phyloP scores from a whole-genome alignment of 768 basidiomycete species.

The Lactifluus piperatus region DNA sequence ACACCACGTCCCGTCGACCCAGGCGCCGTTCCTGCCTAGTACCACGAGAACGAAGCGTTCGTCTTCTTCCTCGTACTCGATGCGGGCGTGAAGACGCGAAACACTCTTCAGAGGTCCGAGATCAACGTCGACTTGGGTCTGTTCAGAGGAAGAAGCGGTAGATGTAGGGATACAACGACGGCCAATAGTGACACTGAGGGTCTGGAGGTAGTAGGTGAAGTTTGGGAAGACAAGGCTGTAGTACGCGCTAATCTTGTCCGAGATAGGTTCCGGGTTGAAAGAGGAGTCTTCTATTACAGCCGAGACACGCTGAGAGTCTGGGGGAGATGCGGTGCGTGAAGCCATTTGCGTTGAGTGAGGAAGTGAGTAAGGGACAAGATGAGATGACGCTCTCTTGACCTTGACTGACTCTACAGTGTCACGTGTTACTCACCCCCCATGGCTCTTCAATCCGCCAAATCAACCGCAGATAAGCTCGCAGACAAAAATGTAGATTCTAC shows the following conservation, averaged over 20 bases:
- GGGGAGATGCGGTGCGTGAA: constrained; percentile 23
- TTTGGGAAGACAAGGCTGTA: constrained; percentile 90
- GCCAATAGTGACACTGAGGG: constrained; percentile 88
- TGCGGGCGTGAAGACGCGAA: constrained; percentile 92
- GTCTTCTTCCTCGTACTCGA: constrained; percentile 87
- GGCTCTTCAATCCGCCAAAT: constrained; percentile 30
- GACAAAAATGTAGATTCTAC: constrained; percentile 56
- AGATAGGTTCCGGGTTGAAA: constrained; percentile 25
- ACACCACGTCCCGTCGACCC: constrained; percentile 97
- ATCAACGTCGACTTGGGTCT: constrained; percentile 70
- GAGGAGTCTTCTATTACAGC: constrained; percentile 25
- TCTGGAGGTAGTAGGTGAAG: constrained; percentile 97
- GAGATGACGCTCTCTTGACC: too few relatives aligned
- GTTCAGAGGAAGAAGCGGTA: constrained; percentile 50
- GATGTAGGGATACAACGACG: constrained; percentile 64
- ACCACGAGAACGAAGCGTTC: constrained; percentile 86
- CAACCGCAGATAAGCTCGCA: constrained; percentile 48
- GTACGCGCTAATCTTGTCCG: constrained; percentile 85
- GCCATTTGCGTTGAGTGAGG: constrained; percentile 13
- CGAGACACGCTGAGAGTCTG: constrained; percentile 25
- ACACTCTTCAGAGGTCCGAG: constrained; percentile 95
- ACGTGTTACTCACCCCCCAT: constrained; percentile 2
- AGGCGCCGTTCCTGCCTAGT: constrained; percentile 93
- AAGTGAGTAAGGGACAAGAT: constrained; percentile 14
- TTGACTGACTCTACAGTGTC: too few relatives aligned